Base-by-base conservation (phyloP, 257 asterid species). In the Petrea volubilis region DNA sequence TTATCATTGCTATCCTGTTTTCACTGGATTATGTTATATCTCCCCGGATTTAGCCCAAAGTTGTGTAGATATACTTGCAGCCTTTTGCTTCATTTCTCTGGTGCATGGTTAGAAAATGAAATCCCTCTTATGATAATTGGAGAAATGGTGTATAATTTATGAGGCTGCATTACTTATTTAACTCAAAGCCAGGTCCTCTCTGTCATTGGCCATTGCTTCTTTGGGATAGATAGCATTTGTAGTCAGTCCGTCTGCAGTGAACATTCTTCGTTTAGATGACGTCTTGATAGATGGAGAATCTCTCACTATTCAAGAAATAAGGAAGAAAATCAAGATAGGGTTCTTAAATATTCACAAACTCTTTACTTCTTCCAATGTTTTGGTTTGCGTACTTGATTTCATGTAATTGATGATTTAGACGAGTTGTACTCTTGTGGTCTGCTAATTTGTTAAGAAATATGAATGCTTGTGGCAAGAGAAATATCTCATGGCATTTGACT, bases 331-430 rank as follows among this genome's bases (percentile, higher is more conserved):
- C 71, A 25, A 23, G 51, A 25, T 27, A 25, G 38, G 71, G 47
- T 63, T 41, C 40, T 43, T 11, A 36, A 7, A 11, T 58, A 36
- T 38, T 43, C 47, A 46, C 11, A 25, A 24, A 14, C 46, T 7
- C 36, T 49, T 4, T 64, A 38, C 34, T 62, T 56, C 41, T 63
- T 60, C 51, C 53, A 4, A 34, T 18, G 11, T 38, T 68, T 49
- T 43, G 78, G 56, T 68, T 64, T 70, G 69, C 41, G 24, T 51
- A 57, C 36, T 52, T 65, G 60, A n/a, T 60, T 71, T 60, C 57
- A 66, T 52, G 61, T 52, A 53, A 27, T 31, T 27, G 34, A 61
- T 60, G 17, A 40, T 33, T 52, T 61, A 31, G 14, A 51, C 2
- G 40, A 41, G 68, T 50, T 61, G 64, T 63, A 77, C 33, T 24